phyloP scores from a whole-genome alignment of 257 asterid species.

The Fraxinus excelsior region DNA sequence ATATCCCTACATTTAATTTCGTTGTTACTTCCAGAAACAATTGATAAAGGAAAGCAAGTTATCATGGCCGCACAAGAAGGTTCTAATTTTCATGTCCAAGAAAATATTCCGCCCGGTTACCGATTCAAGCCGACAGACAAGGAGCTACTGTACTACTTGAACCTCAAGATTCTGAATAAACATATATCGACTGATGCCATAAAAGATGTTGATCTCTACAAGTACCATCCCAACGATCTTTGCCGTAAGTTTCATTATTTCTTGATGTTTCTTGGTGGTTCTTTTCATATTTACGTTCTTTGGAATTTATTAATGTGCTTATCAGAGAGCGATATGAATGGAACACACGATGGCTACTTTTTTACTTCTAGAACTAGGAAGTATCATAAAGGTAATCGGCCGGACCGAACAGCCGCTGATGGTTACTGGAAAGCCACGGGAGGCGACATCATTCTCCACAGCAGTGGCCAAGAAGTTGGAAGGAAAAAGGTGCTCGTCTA shows the following conservation, averaged over 20 bases:
- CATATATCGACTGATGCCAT: background rate
- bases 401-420: background rate
- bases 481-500: background rate
- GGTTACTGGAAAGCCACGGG: constrained; percentile 1
- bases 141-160: background rate
- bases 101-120: background rate
- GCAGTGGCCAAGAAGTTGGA: background rate
- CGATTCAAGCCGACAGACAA: background rate
- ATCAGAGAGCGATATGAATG: background rate
- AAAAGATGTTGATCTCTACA: too few species aligned
- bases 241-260: background rate
- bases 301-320: too few species aligned
- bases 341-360: background rate
- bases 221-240: background rate
- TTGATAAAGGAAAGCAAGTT: background rate
- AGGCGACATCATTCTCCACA: background rate
- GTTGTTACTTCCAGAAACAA: background rate
- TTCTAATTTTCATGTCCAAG: background rate
- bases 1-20: too few species aligned
- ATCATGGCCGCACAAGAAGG: background rate
- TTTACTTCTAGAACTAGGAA: background rate
- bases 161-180: too few species aligned
- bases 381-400: background rate
- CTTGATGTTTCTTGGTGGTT: background rate
- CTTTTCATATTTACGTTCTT: background rate